Evolutionary conservation across 139 green algal genomes (phyloP).

Genomic region (Klebsormidium nitens): DNA sequence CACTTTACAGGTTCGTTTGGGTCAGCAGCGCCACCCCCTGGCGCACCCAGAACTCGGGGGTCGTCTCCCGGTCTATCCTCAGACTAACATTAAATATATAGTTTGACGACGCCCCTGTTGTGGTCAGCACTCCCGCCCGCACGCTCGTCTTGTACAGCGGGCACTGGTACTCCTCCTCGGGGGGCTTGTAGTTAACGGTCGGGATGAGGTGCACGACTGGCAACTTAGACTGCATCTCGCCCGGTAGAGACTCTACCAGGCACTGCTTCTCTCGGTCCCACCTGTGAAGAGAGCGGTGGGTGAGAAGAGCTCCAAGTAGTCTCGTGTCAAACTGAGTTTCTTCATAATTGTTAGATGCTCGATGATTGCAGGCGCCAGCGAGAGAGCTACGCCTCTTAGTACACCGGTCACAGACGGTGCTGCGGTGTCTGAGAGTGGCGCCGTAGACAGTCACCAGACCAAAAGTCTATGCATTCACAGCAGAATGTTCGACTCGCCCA

Average conservation of each 20-base stretch:
- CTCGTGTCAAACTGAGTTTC: too few species aligned
- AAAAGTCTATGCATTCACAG: too few species aligned
- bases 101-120: conserved; percentile 76
- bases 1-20: conserved; percentile 56
- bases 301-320: too few species aligned
- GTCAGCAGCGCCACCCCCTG: conserved; percentile 71
- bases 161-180: conserved; percentile 57
- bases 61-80: conserved; percentile 52
- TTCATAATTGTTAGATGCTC: too few species aligned
- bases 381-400: too few species aligned
- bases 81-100: conserved; percentile 65
- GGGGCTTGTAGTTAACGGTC: conserved; percentile 33
- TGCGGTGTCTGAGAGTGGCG: too few species aligned
- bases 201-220: conserved; percentile 63
- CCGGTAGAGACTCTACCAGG: conserved; percentile 57
- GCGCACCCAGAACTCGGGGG: conserved; percentile 64
- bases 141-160: conserved; percentile 79
- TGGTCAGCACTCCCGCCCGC: conserved; percentile 67
- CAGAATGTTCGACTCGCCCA: too few species aligned
- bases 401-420: too few species aligned
- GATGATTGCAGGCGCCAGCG: too few species aligned
- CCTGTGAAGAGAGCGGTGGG: too few species aligned
- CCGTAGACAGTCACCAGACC: too few species aligned
- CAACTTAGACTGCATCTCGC: conserved; percentile 66
- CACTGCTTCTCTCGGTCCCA: conserved; percentile 50